Base-by-base conservation (phyloP, 306 rosid species). In the Begonia loranthoides region DNA sequence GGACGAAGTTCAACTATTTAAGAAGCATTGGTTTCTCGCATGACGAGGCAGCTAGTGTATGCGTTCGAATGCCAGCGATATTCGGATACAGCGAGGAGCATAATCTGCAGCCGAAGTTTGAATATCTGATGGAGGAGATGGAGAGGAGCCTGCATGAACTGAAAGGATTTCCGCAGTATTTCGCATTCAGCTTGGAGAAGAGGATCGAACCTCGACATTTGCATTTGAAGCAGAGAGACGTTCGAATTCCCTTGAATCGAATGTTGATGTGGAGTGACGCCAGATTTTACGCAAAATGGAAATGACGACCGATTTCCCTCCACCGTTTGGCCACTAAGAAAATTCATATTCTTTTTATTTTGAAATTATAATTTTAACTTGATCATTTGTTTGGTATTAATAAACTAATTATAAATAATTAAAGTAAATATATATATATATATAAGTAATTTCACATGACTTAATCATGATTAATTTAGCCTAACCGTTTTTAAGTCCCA, bases 261-360 rank as follows among this genome's bases (percentile, higher is more conserved):
- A 80, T 82, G 95, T 49, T 90, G 52, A 28, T 76, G 52, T 85
- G 87, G 87, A 71, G 77, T 33, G 87, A 90, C 63, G 41, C 60
- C 0, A 85, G 66, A 34, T 85, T 90, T 64, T 90, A 82, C 56
- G 66, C 81, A 4, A 85, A 75, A 17, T 75, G 72, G 70, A 79
- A 66, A 38, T 17, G 17, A 49, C 50, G 22, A 28, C 9, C 34
- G 44, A 33, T 43, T 28, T 7, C 8, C 8, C 36, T 28, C 36
- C 36, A 7, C 36, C 36, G 36, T 28, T 4, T n/a, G n/a, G n/a
- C n/a, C n/a, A n/a, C n/a, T n/a, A n/a, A n/a, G n/a, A n/a, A n/a
- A n/a, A n/a, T n/a, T n/a, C n/a, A n/a, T n/a, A n/a, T n/a, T n/a
- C n/a, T n/a, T n/a, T n/a, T n/a, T n/a, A n/a, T n/a, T n/a, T n/a